These are phyloP conservation scores for Aspergillus persii DNA, from an alignment of 2,329 filamentous ascomycete genomes.

Conservation along the genomic window DNA sequence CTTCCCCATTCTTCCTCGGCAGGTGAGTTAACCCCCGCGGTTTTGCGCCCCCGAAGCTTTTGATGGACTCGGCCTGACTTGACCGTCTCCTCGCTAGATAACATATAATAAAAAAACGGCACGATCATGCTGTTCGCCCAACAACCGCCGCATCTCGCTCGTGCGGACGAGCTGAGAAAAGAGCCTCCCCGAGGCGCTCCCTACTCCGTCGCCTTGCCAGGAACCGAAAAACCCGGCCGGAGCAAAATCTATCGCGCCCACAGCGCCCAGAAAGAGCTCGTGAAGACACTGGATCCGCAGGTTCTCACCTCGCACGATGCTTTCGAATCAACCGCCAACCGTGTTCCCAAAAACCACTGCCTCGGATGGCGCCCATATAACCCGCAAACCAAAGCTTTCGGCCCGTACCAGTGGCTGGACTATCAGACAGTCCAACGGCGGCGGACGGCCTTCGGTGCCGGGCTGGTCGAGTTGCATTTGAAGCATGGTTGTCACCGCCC, in stretches of 20 bases:
- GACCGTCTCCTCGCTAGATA: background rate
- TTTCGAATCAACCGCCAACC: conserved; percentile 67
- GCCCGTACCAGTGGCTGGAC: conserved; percentile 77
- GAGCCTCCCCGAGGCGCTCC: conserved; percentile 72
- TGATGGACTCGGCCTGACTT: background rate
- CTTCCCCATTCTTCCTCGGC: background rate
- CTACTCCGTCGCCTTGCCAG: conserved; percentile 74
- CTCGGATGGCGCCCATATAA: conserved; percentile 82
- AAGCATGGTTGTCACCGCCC: conserved; percentile 63
- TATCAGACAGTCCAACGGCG: conserved; percentile 77
- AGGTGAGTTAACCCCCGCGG: background rate
- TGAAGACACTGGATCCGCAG: conserved; percentile 69
- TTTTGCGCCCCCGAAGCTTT: background rate
- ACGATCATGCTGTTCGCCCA: conserved; percentile 40
- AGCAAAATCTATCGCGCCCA: conserved; percentile 80
- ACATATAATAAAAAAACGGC: background rate
- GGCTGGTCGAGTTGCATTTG: conserved; percentile 78
- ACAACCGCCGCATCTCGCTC: conserved; percentile 33
- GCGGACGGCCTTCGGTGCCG: conserved; percentile 80
- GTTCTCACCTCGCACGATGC: conserved; percentile 73
- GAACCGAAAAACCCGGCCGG: conserved; percentile 69
- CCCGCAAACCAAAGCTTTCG: conserved; percentile 67
- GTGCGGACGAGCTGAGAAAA: conserved; percentile 52
- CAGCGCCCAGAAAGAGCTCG: conserved; percentile 68
- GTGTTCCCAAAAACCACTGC: conserved; percentile 66